Evolutionary conservation across 768 basidiomycete species (phyloP), one percentile per base, ranked within the genome.

Genomic region (Cystobasidium tubakii): DNA sequence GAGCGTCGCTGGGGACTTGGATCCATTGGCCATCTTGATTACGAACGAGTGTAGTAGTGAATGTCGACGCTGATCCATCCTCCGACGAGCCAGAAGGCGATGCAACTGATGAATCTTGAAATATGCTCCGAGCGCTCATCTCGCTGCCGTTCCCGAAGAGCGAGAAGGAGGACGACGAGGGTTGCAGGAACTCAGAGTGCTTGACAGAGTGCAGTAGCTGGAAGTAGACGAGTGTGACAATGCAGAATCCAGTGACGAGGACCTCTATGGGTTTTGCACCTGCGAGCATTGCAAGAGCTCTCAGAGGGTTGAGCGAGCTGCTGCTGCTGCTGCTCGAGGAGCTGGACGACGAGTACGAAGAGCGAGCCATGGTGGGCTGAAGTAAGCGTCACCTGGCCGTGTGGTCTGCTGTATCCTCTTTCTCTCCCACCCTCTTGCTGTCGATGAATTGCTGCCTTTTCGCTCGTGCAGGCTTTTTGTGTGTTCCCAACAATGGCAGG

Each of bases 211-310:
- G 87, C 74, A 99, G 86, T 77, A 96, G 85, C 79, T 95, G 92
- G 81, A 98, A 96, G 82, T 98, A 98, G 60, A 91, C 90, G 65
- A 98, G 86, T 0, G 96, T 98, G 25, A 90, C 89, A 74, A 94
- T 81, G 79, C 93, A 87, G 81, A 88, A 91, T 84, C 91, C 89
- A 81, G 88, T 87, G 72, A 96, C 92, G 65, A 79, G 76, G 67
- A 73, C 71, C 54, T 79, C 78, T 75, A 79, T 79, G 33, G 78
- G 76, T 42, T 73, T 73, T 2, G 63, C 39, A 13, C 75, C 66
- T 3, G 75, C 76, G 0, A 75, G 21, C 36, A 66, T 73, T 15
- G 78, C 75, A 63, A 78, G 73, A 7, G 64, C 31, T 13, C 69
- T 31, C 34, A 71, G 69, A 31, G 69, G 69, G 44, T 67, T 67